Base-by-base conservation (phyloP, 2,329 filamentous ascomycete genomes). In the Alternaria alternata region DNA sequence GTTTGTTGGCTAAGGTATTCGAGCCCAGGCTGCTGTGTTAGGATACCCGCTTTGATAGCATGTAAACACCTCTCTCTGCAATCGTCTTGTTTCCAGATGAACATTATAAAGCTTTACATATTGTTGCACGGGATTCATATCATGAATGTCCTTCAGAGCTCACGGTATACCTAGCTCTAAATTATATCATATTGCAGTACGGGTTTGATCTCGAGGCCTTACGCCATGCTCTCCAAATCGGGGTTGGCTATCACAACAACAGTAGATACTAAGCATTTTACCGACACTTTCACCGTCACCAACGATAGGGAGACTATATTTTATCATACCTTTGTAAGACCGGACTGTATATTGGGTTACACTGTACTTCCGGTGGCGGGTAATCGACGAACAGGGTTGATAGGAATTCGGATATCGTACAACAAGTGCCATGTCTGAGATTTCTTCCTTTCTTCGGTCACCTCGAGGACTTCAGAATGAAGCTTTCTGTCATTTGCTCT, bases 391-490 rank as follows among this genome's bases (percentile, higher is more conserved):
- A 30, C 8, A 30, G 28, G 28, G 9, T 30, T 30, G 28, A 30
- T 30, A 30, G 28, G 28, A 9, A 11, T 4, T 30, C 2, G 11
- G 28, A 30, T 12, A 11, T 30, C 28, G 28, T 36, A 36, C 38
- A 26, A 38, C 20, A 26, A 36, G 22, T 38, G 20, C 46, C 22
- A 38, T 8, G 14, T 20, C 30, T 24, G 7, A 16, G 4, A 24
- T 16, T 12, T 7, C 46, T n/a, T 24, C 14, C 3, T 26, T 22
- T 26, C 20, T 5, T 6, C 39, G n/a, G 30, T n/a, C 32, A 24
- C 3, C 20, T 18, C 2, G 28, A 16, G 26, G 46, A n/a, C 8
- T 7, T 54, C 66, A 68, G 44, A 20, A 75, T 77, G 73, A 77
- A 74, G 65, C 26, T 65, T 61, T 59, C 63, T 26, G 30, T 65